Evolutionary conservation across 2,329 filamentous ascomycete genomes (phyloP).

Genomic region (Aurifilum marmelostoma): DNA sequence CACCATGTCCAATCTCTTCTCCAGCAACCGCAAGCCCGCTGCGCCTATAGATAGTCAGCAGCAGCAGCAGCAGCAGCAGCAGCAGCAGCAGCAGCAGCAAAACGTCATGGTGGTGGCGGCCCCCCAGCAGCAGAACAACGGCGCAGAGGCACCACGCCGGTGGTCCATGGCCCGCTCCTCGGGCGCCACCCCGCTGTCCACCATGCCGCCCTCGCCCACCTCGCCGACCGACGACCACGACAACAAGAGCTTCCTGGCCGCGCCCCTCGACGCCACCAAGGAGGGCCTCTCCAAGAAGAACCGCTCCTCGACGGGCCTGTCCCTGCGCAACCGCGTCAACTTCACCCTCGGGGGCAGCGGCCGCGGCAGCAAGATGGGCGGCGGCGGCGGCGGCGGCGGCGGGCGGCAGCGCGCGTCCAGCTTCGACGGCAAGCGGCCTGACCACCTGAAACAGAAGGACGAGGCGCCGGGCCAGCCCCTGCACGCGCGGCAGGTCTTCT

Average conservation of each 20-base stretch:
- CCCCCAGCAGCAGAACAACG: neutral
- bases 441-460: conserved; percentile 31
- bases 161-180: conserved; percentile 53
- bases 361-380: conserved; percentile 27
- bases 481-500: conserved; percentile 35
- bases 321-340: conserved; percentile 52
- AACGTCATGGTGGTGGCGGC: conserved; percentile 30
- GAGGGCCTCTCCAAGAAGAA: conserved; percentile 56
- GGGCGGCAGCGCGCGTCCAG: conserved; percentile 50
- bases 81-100: neutral
- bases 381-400: neutral
- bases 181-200: conserved; percentile 48
- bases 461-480: conserved; percentile 34
- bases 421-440: conserved; percentile 47
- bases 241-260: conserved; percentile 33
- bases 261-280: conserved; percentile 45
- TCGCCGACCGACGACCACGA: conserved; percentile 39
- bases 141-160: conserved; percentile 40
- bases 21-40: conserved; percentile 44
- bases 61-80: too few relatives aligned
- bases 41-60: conserved; percentile 38
- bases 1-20: conserved; percentile 55
- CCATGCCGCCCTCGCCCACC: conserved; percentile 54
- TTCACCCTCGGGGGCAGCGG: conserved; percentile 45
- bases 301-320: conserved; percentile 55